Base-by-base conservation (phyloP, 1,139 yeast species). In the Yamadazyma kanchanaburiensis region DNA sequence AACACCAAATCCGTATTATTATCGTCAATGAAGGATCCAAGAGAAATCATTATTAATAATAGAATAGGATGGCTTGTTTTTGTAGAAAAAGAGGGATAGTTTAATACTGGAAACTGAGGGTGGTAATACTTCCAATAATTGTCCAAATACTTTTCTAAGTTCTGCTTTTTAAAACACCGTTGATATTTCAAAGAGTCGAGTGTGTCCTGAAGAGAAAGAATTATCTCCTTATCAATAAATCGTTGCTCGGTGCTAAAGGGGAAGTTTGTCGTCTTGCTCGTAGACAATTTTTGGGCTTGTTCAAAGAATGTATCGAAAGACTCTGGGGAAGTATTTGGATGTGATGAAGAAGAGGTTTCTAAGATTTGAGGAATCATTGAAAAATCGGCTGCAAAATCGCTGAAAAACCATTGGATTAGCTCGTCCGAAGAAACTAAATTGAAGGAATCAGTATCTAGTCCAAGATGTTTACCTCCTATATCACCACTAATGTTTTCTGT, bases 71-170 rank as follows among this genome's bases (percentile, higher is more conserved):
- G 75, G 16, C 74, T 64, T 1, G 55, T 49, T 27, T 63, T 64
- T 0, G 83, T 71, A 30, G 71, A 66, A 49, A 80, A 80, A 0
- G 85, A 74, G 0, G 87, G 86, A 32, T 61, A 63, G 44, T 80
- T 87, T 31, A 80, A 46, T 19, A 80, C 61, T 2, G 84, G 74
- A 39, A 70, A 75, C 46, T 79, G 84, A 5, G 77, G 70, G 46
- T 80, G 85, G 51, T 76, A 78, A 21, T 65, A 60, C 6, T 55
- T 48, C 87, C 87, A 80, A 46, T 68, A 80, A 14, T 63, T 40
- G 7, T 46, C 48, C 18, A 61, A 34, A 33, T 55, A 60, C 34
- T 50, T 51, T 11, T 58, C 51, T 10, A 60, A 32, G 4, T 57
- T 23, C 28, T 59, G 55, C 9, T 23, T 22, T 12, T 31, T 25